Evolutionary conservation across 2,329 filamentous ascomycete genomes (phyloP).

Genomic region (Paecilomyces formosus): DNA sequence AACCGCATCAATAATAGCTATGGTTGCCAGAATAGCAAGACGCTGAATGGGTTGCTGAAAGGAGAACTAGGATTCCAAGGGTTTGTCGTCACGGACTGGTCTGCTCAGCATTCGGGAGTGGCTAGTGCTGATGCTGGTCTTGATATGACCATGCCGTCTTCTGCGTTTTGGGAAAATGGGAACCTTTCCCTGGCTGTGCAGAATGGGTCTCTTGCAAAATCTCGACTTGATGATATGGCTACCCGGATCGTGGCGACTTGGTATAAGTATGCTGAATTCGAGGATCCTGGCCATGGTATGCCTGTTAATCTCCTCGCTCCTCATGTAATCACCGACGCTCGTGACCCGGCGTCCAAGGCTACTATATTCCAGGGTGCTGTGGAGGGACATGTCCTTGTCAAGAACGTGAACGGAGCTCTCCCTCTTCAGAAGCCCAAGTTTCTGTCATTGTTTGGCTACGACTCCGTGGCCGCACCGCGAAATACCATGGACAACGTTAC

Average conservation of each 20-base stretch:
- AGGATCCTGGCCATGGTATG: slow-evolving; percentile 1
- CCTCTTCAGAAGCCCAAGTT: slow-evolving; percentile 45
- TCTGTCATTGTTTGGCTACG: slow-evolving; percentile 57
- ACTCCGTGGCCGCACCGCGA: slow-evolving; percentile 32
- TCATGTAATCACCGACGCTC: slow-evolving; percentile 10
- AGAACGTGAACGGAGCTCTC: slow-evolving; percentile 50
- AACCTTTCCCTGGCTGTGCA: slow-evolving; percentile 49
- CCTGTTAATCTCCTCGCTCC: neutral
- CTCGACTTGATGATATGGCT: slow-evolving; percentile 56
- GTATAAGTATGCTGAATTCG: slow-evolving; percentile 3
- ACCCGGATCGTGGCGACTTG: slow-evolving; percentile 22
- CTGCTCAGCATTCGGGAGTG: slow-evolving; percentile 64
- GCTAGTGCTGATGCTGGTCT: slow-evolving; percentile 63
- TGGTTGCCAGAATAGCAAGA: slow-evolving; percentile 68
- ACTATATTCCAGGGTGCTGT: slow-evolving; percentile 18
- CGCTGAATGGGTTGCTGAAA: slow-evolving; percentile 70
- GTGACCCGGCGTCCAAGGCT: slow-evolving; percentile 3
- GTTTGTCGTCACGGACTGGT: slow-evolving; percentile 75
- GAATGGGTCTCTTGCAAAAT: slow-evolving; percentile 52
- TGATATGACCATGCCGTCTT: slow-evolving; percentile 51
- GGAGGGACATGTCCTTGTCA: slow-evolving; percentile 58
- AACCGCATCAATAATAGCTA: slow-evolving; percentile 72
- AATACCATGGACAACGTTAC: slow-evolving; percentile 24
- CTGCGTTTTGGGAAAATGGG: slow-evolving; percentile 7
- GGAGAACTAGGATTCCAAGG: slow-evolving; percentile 74